Conservation (phyloP, 352 stramenopile species). For the Phytophthora citricola region DNA sequence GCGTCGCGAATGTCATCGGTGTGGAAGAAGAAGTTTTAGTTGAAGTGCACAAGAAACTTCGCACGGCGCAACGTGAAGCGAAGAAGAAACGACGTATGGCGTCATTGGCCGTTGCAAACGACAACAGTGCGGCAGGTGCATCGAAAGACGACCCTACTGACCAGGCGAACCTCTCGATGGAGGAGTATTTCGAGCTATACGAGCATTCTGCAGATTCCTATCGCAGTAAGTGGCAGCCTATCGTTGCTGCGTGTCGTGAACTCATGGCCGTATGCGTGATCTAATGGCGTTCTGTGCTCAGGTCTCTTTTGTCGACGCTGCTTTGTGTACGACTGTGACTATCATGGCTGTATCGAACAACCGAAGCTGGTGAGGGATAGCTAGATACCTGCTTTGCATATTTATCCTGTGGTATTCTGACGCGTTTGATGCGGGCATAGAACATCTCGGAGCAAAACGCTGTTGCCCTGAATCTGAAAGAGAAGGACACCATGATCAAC, state of each 20-base stretch:
- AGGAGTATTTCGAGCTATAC: slow-evolving; percentile 60
- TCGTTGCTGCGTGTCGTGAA: background rate
- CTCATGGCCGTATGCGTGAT: background rate
- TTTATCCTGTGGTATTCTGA: slow-evolving; percentile 8
- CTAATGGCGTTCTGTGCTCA: slow-evolving; percentile 20
- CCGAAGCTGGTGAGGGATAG: slow-evolving; percentile 56
- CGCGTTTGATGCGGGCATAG: slow-evolving; percentile 32
- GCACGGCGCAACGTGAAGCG: slow-evolving; percentile 34
- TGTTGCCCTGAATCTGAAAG: slow-evolving; percentile 48
- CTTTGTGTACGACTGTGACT: slow-evolving; percentile 88
- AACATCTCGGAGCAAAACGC: slow-evolving; percentile 72
- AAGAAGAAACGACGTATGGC: slow-evolving; percentile 53
- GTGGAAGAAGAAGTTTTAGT: slow-evolving; percentile 73
- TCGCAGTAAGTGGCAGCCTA: slow-evolving; percentile 50
- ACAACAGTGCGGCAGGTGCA: slow-evolving; percentile 12
- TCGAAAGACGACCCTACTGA: slow-evolving; percentile 12
- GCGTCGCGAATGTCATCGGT: slow-evolving; percentile 66
- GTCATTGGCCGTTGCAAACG: slow-evolving; percentile 14
- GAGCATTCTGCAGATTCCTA: slow-evolving; percentile 71
- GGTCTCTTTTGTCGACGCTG: slow-evolving; percentile 83
- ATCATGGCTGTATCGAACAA: slow-evolving; percentile 68
- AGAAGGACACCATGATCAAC: slow-evolving; percentile 47
- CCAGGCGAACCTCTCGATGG: slow-evolving; percentile 33
- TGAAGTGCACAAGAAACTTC: slow-evolving; percentile 71
- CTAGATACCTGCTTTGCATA: background rate